Percentiles rank a stretch among this genome's conserved stretches.
Conservation (phyloP, 73 alveolate genomes). For the Loxodes magnus region DNA sequence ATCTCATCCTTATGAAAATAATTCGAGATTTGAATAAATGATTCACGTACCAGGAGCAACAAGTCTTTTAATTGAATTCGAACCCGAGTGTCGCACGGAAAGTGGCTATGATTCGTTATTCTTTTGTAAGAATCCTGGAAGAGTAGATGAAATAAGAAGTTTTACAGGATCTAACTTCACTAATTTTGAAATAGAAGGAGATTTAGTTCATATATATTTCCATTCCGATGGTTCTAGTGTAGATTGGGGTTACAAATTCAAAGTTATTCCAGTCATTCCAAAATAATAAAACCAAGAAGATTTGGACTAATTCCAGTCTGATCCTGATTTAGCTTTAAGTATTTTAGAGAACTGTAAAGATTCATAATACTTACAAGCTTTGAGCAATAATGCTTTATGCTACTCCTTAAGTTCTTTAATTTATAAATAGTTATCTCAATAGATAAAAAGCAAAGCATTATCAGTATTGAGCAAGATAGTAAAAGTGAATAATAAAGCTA, state of each 20-base stretch:
- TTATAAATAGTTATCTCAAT: background rate
- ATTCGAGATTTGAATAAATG: background rate
- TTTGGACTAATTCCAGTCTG: too few species aligned
- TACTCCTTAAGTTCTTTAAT: background rate
- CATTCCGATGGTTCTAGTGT: conserved; percentile 9
- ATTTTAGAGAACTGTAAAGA: background rate
- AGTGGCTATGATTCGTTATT: conserved; percentile 2
- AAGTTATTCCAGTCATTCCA: conserved; percentile 3
- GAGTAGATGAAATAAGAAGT: background rate
- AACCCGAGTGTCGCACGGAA: conserved; percentile 5
- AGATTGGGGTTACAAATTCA: conserved; percentile 8
- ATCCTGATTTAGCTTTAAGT: background rate
- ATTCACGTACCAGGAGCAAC: conserved; percentile 9
- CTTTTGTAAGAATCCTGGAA: conserved; percentile 7
- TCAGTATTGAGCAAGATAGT: too few species aligned
- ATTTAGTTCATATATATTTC: conserved; percentile 3
- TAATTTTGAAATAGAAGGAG: conserved; percentile 2
- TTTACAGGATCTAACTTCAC: background rate
- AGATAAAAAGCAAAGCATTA: background rate
- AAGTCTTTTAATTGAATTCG: background rate
- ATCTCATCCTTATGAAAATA: conserved; percentile 1
- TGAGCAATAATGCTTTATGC: background rate
- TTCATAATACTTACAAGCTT: background rate
- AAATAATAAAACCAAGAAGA: background rate
- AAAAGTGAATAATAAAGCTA: too few species aligned